phyloP scores from a whole-genome alignment of 2,329 filamentous ascomycete species.

The Chaetothyriales sp. region DNA sequence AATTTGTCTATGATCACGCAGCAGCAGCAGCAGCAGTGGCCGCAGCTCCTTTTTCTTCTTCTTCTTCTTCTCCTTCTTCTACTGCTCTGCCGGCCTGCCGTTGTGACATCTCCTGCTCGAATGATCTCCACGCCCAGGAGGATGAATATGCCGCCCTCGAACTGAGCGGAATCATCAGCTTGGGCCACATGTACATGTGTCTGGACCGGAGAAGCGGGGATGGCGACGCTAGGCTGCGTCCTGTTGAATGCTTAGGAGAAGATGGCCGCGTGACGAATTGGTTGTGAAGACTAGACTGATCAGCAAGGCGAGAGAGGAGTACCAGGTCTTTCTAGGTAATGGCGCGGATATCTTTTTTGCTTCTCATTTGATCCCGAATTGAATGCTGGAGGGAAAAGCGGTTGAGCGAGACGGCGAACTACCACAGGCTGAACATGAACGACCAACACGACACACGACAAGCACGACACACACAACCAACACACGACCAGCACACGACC shows the following conservation, averaged over 20 bases:
- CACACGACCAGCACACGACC: too few relatives aligned
- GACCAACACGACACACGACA: neutral
- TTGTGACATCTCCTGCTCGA: neutral
- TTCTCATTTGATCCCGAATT: neutral
- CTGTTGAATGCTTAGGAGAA: neutral
- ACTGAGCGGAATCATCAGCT: neutral
- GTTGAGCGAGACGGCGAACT: neutral
- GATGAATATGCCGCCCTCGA: neutral
- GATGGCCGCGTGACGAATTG: neutral
- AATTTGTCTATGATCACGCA: neutral
- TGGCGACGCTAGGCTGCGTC: neutral
- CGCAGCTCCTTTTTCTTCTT: too few relatives aligned
- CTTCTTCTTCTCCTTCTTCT: neutral
- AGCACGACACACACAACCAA: neutral
- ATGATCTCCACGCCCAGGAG: neutral
- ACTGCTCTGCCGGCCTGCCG: neutral
- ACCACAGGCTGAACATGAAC: neutral
- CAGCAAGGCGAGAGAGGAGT: neutral
- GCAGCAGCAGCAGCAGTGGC: too few relatives aligned
- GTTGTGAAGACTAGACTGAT: neutral
- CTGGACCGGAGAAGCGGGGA: neutral
- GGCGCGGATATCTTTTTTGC: neutral
- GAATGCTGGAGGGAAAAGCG: too few relatives aligned
- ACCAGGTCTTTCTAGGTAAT: neutral
- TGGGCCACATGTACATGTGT: neutral